Evolutionary conservation across 768 basidiomycete genomes (phyloP).

Genomic region (Thelephora aurantiotincta): DNA sequence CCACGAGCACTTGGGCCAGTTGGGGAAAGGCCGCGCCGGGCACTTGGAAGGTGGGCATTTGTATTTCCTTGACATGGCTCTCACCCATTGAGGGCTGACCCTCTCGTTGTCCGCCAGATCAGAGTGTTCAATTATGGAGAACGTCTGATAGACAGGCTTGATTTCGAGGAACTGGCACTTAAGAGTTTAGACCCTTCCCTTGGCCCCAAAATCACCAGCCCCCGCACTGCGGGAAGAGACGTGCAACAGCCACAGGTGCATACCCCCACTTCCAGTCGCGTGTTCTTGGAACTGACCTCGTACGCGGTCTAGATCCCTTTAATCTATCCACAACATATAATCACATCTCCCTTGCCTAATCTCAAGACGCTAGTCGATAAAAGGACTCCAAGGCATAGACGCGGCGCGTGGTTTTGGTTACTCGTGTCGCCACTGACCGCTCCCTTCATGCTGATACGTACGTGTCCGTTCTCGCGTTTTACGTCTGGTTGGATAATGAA

Average conservation of each 20-base stretch:
- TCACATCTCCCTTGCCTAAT: conserved; percentile 25
- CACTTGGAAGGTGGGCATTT: conserved; percentile 52
- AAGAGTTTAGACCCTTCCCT: conserved; percentile 59
- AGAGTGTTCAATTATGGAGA: conserved; percentile 52
- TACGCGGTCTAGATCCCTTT: conserved; percentile 33
- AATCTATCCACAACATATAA: conserved; percentile 33
- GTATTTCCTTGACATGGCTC: conserved; percentile 6
- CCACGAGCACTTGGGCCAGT: conserved; percentile 21
- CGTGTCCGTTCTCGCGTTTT: conserved; percentile 14
- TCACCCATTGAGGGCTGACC: neutral
- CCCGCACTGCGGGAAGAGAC: conserved; percentile 6
- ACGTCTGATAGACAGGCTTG: conserved; percentile 52
- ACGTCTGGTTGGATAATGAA: neutral
- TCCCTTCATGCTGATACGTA: conserved; percentile 70
- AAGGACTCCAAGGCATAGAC: conserved; percentile 49
- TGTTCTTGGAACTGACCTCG: neutral
- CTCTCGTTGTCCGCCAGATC: conserved; percentile 30
- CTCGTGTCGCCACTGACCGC: conserved; percentile 53
- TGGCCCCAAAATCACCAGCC: conserved; percentile 28
- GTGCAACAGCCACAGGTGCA: conserved; percentile 10
- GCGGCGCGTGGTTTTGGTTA: conserved; percentile 56
- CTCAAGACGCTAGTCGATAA: conserved; percentile 35
- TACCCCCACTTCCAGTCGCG: neutral
- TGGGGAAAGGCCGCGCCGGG: conserved; percentile 42
- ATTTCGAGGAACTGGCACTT: conserved; percentile 70